These are phyloP conservation scores for Antrodiella citrinella DNA, from an alignment of 768 basidiomycete species.

Conservation along the genomic window DNA sequence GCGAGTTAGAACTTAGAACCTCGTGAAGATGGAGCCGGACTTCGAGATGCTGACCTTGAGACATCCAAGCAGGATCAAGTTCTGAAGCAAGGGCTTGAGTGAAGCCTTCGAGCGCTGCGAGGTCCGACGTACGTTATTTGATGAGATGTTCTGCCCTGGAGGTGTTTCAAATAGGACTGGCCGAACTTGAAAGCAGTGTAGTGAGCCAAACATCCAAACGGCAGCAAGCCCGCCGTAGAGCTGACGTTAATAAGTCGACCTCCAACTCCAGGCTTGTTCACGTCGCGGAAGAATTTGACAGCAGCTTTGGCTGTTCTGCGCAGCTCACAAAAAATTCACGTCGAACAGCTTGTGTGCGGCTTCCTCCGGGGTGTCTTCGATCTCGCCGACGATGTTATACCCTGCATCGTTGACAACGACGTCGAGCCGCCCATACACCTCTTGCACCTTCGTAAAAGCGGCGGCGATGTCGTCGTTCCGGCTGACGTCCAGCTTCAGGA, in stretches of 20 bases:
- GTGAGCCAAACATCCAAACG: constrained; percentile 3
- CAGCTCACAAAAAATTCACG: constrained; percentile 22
- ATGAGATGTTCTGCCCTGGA: not conserved
- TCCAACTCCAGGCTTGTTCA: constrained; percentile 24
- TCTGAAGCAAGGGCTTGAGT: constrained; percentile 22
- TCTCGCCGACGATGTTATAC: not conserved
- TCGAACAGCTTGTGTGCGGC: constrained; percentile 10
- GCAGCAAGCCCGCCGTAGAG: constrained; percentile 18
- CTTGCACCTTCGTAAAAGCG: not conserved
- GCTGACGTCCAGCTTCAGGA: constrained; percentile 4
- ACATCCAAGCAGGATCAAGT: constrained; percentile 28
- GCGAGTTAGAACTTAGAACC: not conserved
- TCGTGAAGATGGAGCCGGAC: no score
- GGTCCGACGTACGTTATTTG: not conserved
- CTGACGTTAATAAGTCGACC: constrained; percentile 30
- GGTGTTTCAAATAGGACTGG: constrained; percentile 1
- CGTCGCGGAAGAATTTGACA: constrained; percentile 27
- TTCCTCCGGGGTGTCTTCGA: not conserved
- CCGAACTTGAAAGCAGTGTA: constrained; percentile 11
- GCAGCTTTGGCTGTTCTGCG: constrained; percentile 24
- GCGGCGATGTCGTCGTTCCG: not conserved
- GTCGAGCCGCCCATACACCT: not conserved
- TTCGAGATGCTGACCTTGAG: constrained; percentile 28
- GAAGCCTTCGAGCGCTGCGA: constrained; percentile 25
- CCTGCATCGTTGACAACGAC: constrained; percentile 1